Base-by-base conservation (phyloP, 2,329 filamentous ascomycete species). In the Cytospora chrysosperma region DNA sequence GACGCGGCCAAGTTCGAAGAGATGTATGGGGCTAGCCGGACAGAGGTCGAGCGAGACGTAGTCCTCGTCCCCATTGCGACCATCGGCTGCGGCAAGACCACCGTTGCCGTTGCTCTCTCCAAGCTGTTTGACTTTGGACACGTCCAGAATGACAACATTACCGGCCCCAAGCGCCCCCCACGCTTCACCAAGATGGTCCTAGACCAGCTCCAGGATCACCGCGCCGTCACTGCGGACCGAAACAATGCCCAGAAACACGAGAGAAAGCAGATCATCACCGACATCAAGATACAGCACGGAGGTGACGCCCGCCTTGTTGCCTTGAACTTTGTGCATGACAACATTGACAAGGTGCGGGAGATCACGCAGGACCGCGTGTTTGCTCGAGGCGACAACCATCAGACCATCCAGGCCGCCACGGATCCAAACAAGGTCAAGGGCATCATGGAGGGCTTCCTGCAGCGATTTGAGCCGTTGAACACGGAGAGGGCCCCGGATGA, bases 81-180 rank as follows among this genome's bases (percentile, higher is more conserved):
- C 0, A 90, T 99, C 60, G 95, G 95, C 12, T 99, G 95, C 73
- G 95, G 95, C 62, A 99, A 99, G 82, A 99, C 95, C 0, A 99
- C 95, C 0, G 79, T 99, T 56, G 93, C 91, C 3, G 77, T 96
- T 56, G 93, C 91, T 2, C 80, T 99, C 24, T 84, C 85, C 5
- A 88, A 92, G 71, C 83, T 99, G 1, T 97, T 98, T 69, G 86
- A 83, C 61, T 98, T 93, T 91, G 94, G 92, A 19, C 93, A 97
- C 73, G 82, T 97, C 56, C 95, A 99, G 73, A 99, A 99, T 73
- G 95, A 99, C 78, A 96, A 99, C 73, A 95, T 99, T 65, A 87
- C 87, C 2, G 59, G 92, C 88, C 67, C 90, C 73, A 85, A 84
- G 61, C 90, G 94, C 40, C 90, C 92, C 3, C 86, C 89, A 67